Percentiles rank a stretch among this genome's conserved stretches.
Evolutionary conservation across 148 eudicot genomes (phyloP).

Genomic region (Beta vulgaris): DNA sequence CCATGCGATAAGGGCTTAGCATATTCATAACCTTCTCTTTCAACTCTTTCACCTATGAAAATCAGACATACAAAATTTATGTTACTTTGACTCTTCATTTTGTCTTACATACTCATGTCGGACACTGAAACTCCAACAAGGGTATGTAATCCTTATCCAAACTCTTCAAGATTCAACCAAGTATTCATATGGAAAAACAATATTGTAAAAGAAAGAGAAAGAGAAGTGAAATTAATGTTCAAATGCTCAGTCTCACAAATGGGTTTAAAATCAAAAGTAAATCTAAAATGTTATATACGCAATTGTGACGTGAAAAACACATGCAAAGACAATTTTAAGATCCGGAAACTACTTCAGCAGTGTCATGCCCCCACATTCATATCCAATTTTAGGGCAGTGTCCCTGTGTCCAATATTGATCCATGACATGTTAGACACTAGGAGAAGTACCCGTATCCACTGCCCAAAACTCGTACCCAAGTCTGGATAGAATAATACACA

Average conservation of each 20-base stretch:
- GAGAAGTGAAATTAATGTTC: background rate
- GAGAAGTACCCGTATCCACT: too few species aligned
- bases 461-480: too few species aligned
- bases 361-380: background rate
- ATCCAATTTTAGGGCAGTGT: background rate
- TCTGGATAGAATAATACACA: too few species aligned
- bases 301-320: background rate
- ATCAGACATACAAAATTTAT: constrained; percentile 10
- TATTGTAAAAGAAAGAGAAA: background rate
- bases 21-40: constrained; percentile 85
- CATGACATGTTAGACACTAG: too few species aligned
- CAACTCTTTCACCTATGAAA: constrained; percentile 74
- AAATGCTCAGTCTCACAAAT: background rate
- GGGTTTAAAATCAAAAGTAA: background rate
- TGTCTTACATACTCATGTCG: background rate
- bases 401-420: background rate
- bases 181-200: background rate
- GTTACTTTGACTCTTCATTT: background rate
- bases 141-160: background rate
- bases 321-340: background rate
- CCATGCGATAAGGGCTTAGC: constrained; percentile 68
- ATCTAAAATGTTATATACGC: background rate
- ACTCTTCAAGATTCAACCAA: background rate
- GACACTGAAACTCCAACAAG: background rate
- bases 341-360: background rate